Conservation (phyloP, 2,329 filamentous ascomycete genomes). For the Verticillium zaregamsianum region DNA sequence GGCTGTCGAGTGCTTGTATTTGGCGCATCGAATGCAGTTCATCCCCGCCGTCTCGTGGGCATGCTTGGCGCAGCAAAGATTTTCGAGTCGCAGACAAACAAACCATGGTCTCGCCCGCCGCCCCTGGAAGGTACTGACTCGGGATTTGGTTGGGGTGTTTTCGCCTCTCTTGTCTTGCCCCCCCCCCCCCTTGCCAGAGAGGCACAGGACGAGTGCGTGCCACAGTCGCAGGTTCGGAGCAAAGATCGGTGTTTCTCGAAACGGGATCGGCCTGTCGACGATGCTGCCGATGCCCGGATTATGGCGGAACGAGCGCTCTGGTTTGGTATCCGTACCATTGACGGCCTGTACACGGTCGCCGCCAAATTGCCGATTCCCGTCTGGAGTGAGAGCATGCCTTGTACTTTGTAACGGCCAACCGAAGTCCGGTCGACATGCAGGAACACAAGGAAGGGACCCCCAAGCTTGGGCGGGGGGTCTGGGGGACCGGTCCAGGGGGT, state of each 20-base stretch:
- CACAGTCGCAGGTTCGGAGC: conserved; percentile 9
- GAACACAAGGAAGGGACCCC: not conserved
- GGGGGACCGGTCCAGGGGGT: not conserved
- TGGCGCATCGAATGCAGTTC: not conserved
- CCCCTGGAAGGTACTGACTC: not conserved
- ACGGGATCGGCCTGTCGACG: conserved; percentile 6
- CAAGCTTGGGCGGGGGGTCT: not conserved
- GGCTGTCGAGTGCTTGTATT: not conserved
- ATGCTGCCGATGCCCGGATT: not conserved
- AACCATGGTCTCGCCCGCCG: too few species aligned
- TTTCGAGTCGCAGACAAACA: not conserved
- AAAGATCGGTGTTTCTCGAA: conserved; percentile 8
- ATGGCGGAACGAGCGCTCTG: not conserved
- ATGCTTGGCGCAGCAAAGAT: not conserved
- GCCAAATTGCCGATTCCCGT: not conserved
- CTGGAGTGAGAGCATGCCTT: not conserved
- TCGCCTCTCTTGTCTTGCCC: not conserved
- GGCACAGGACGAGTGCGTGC: not conserved
- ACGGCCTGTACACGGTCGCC: too few species aligned
- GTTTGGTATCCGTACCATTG: not conserved
- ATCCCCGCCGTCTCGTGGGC: not conserved
- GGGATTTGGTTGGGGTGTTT: not conserved
- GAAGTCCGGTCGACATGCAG: not conserved
- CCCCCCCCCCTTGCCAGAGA: not conserved
- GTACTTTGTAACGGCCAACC: not conserved